Percentiles rank a stretch among this genome's conserved stretches.
phyloP scores from a whole-genome alignment of 2,329 filamentous ascomycete species.

The Colletotrichum sp. region DNA sequence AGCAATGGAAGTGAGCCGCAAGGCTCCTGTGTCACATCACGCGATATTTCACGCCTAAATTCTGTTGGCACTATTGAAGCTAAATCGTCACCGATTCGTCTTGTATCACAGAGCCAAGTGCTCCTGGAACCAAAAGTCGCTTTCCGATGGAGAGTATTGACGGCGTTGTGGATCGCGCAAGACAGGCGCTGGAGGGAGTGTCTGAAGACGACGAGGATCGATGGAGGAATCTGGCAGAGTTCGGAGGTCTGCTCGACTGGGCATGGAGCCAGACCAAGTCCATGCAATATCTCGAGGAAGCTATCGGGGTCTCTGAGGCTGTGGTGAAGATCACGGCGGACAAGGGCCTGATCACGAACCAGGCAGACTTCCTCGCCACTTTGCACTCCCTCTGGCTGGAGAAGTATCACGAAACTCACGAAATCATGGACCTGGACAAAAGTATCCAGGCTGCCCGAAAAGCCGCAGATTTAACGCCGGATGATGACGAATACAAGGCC shows the following conservation, averaged over 20 bases:
- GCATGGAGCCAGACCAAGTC: neutral
- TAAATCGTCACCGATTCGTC: neutral
- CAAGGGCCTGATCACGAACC: neutral
- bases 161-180: neutral
- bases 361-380: neutral
- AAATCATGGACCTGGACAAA: neutral
- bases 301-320: neutral
- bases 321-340: neutral
- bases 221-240: neutral
- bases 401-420: neutral
- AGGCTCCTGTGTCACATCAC: neutral
- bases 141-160: neutral
- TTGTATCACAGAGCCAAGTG: fast-evolving
- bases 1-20: neutral
- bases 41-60: neutral
- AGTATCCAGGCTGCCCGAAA: neutral
- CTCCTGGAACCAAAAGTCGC: neutral
- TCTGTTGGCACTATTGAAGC: neutral
- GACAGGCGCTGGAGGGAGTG: neutral
- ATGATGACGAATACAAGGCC: neutral
- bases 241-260: neutral
- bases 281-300: neutral
- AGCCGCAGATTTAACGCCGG: neutral
- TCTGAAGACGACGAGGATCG: neutral
- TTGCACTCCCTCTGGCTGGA: neutral